phyloP scores from a whole-genome alignment of 176 grass and related monocot genomes.

The Aegilops sharonensis region DNA sequence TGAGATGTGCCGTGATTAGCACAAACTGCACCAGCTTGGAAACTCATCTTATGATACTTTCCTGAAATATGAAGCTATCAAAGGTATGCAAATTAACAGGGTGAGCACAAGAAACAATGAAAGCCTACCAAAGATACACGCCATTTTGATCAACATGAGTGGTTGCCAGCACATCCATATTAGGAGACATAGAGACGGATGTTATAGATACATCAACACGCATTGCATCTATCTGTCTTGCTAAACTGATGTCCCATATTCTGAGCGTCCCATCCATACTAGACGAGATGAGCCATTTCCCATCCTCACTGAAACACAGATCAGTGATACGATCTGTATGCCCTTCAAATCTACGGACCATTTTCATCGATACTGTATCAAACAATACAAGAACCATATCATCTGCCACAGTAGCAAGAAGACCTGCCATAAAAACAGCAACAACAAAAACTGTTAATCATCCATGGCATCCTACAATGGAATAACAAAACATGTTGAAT shows the following conservation, averaged over 20 bases:
- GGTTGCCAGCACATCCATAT: conserved; percentile 93
- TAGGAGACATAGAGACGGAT: conserved; percentile 74
- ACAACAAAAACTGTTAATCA: conserved; percentile 32
- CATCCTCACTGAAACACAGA: conserved; percentile 93
- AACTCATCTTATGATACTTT: conserved; percentile 20
- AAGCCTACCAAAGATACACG: conserved; percentile 90
- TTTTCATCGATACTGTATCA: conserved; percentile 62
- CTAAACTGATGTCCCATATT: conserved; percentile 97
- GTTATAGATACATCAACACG: conserved; percentile 77
- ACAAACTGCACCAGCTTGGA: not conserved
- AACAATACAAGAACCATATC: conserved; percentile 79
- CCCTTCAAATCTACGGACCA: conserved; percentile 90
- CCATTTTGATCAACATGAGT: conserved; percentile 99
- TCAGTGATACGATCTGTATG: conserved; percentile 90
- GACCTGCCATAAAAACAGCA: conserved; percentile 55
- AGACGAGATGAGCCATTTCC: conserved; percentile 92
- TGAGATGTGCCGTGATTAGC: not conserved
- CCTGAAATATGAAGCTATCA: not conserved
- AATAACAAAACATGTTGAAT: conserved; percentile 20
- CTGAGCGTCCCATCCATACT: conserved; percentile 94
- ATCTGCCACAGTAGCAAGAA: conserved; percentile 78
- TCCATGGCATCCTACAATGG: conserved; percentile 5
- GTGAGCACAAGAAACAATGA: not conserved
- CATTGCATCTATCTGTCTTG: conserved; percentile 96
- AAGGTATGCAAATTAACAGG: not conserved